A percentile compares a stretch with the other conserved stretches of the same genome.
These are phyloP conservation scores for Pestalotiopsis sp. DNA, from an alignment of 2,329 filamentous ascomycete genomes.

Conservation along the genomic window DNA sequence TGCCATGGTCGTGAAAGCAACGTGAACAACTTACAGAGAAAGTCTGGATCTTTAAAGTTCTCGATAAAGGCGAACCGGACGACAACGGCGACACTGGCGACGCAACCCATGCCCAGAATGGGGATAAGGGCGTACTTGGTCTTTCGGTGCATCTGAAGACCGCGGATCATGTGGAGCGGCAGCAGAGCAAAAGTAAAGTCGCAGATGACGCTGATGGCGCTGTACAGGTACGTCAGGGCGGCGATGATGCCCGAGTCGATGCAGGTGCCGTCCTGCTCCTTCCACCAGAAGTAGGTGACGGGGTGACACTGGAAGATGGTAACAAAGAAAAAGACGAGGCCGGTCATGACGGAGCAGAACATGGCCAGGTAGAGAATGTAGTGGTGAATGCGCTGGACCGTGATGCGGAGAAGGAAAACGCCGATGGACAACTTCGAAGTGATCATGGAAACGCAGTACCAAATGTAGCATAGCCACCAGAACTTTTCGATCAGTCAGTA, in stretches of 20 bases:
- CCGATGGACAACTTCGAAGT: slow-evolving; percentile 22
- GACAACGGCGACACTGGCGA: slow-evolving; percentile 46
- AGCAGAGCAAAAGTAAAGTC: slow-evolving; percentile 56
- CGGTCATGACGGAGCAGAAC: slow-evolving; percentile 19
- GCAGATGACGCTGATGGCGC: slow-evolving; percentile 44
- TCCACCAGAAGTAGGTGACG: slow-evolving; percentile 23
- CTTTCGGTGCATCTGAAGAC: slow-evolving; percentile 47
- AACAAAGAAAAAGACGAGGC: slow-evolving; percentile 23
- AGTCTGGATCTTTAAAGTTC: slow-evolving; percentile 42
- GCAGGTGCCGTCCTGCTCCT: slow-evolving; percentile 24
- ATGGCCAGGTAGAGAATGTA: slow-evolving; percentile 21
- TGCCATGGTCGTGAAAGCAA: not conserved
- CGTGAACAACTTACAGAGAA: slow-evolving; percentile 39
- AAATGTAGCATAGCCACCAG: slow-evolving; percentile 21
- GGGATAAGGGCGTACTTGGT: slow-evolving; percentile 48
- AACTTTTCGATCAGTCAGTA: not conserved
- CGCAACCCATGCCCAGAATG: slow-evolving; percentile 52
- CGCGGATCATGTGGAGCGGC: slow-evolving; percentile 49
- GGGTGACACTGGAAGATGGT: slow-evolving; percentile 23
- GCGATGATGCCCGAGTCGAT: slow-evolving; percentile 39
- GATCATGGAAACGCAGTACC: slow-evolving; percentile 23
- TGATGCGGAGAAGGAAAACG: slow-evolving; percentile 24
- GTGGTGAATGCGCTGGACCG: slow-evolving; percentile 17
- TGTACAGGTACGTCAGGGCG: slow-evolving; percentile 47
- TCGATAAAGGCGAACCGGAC: slow-evolving; percentile 43